These are phyloP conservation scores for Leucocoprinus leucothites DNA, from an alignment of 768 basidiomycete species.

Conservation along the genomic window DNA sequence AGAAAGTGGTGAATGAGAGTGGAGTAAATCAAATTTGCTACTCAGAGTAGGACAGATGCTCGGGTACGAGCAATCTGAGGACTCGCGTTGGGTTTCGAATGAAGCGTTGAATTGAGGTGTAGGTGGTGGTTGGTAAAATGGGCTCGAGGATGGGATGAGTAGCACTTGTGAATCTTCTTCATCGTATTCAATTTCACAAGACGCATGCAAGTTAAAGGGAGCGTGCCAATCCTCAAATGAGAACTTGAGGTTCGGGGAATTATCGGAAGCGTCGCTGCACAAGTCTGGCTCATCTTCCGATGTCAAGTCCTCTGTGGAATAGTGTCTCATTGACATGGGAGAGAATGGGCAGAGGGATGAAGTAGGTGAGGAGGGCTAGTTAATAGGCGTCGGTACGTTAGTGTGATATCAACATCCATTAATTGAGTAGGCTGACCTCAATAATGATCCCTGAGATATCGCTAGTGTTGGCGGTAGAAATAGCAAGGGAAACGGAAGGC, in stretches of 20 bases:
- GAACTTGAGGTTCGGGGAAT: conserved; percentile 8
- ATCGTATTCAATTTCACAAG: conserved; percentile 14
- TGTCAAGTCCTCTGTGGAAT: conserved; percentile 4
- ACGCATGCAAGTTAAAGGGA: not conserved
- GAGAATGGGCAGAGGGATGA: conserved; percentile 2
- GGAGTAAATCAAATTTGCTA: conserved; percentile 8
- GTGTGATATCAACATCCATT: not conserved
- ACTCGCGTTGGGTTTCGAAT: conserved; percentile 10
- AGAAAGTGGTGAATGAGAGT: conserved; percentile 13
- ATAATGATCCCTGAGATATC: not conserved
- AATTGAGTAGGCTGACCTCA: not conserved
- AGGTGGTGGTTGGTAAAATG: conserved; percentile 30
- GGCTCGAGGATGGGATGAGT: conserved; percentile 34
- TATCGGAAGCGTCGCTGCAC: conserved; percentile 2
- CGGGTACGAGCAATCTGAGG: conserved; percentile 26
- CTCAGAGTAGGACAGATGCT: conserved; percentile 22
- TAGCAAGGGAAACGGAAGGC: not conserved
- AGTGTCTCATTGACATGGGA: not conserved
- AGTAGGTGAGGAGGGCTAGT: conserved; percentile 1
- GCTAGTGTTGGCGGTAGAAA: not conserved
- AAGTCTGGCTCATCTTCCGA: conserved; percentile 8
- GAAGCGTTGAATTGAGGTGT: conserved; percentile 23
- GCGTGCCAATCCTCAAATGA: conserved; percentile 14
- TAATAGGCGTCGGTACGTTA: not conserved
- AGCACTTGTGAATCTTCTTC: conserved; percentile 33